These are phyloP conservation scores for Chrysanthemum makinoi DNA, from an alignment of 129 eudicot species.

Conservation along the genomic window DNA sequence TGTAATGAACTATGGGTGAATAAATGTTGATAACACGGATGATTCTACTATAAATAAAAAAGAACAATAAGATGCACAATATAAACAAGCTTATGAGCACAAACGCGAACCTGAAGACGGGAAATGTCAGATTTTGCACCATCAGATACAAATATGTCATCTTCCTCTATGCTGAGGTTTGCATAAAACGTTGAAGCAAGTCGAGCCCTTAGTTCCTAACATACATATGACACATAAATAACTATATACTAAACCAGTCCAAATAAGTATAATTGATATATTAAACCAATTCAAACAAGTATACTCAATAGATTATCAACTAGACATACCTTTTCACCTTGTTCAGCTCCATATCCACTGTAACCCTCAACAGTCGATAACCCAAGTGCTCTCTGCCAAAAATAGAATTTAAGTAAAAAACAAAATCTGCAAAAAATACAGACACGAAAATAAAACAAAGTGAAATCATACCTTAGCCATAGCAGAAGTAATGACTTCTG, in stretches of 20 bases:
- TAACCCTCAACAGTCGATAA: slow-evolving; percentile 80
- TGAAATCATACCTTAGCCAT: slow-evolving; percentile 70
- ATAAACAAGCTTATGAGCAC: background rate
- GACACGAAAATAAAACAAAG: background rate
- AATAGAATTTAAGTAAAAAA: background rate
- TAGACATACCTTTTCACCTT: slow-evolving; percentile 78
- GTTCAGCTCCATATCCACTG: slow-evolving; percentile 99
- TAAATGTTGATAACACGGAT: background rate
- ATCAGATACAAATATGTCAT: slow-evolving; percentile 92
- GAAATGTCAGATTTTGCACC: slow-evolving; percentile 96
- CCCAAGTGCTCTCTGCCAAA: slow-evolving; percentile 59
- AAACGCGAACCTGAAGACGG: slow-evolving; percentile 74
- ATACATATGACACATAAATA: slow-evolving; percentile 9
- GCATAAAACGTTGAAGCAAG: slow-evolving; percentile 71
- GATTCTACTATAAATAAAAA: background rate
- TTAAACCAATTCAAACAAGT: slow-evolving; percentile 1
- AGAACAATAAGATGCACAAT: background rate
- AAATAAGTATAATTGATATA: background rate
- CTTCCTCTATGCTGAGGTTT: slow-evolving; percentile 79
- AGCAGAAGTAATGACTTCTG: slow-evolving; percentile 87
- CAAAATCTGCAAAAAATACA: background rate
- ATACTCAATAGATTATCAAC: background rate
- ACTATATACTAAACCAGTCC: background rate
- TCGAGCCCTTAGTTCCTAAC: slow-evolving; percentile 71
- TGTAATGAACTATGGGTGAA: background rate